Conservation (phyloP, 495 filamentous ascomycete species). For the Neurospora cerealis region DNA sequence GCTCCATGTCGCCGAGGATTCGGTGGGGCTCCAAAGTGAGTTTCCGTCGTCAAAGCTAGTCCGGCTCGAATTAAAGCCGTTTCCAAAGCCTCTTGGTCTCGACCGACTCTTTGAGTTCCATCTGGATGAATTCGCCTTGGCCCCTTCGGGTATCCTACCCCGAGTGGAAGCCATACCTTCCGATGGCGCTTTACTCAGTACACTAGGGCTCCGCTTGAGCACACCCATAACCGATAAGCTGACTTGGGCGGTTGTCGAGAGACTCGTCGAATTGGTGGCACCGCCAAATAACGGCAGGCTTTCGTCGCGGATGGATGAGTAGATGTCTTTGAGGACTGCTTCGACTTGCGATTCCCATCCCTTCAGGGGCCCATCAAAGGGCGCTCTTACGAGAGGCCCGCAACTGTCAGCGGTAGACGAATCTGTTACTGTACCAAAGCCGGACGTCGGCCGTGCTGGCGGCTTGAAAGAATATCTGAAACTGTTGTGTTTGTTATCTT, state of each 20-base stretch:
- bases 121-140: constrained; percentile 48
- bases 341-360: constrained; percentile 90
- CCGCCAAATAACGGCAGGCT: constrained; percentile 70
- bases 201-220: constrained; percentile 79
- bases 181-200: constrained; percentile 76
- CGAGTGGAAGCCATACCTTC: constrained; percentile 63
- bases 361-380: constrained; percentile 65
- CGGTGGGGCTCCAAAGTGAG: constrained; percentile 85
- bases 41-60: constrained; percentile 88
- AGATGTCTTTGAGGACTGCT: constrained; percentile 83
- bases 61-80: constrained; percentile 79
- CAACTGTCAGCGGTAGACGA: constrained; percentile 29
- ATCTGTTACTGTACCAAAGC: constrained; percentile 25
- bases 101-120: constrained; percentile 84
- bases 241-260: constrained; percentile 24
- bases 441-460: constrained; percentile 34
- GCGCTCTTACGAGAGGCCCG: constrained; percentile 65
- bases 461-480: constrained; percentile 39
- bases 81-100: constrained; percentile 69
- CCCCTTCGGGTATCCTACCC: constrained; percentile 57
- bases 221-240: constrained; percentile 50
- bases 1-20: constrained; percentile 75
- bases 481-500: constrained; percentile 31
- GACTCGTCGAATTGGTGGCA: constrained; percentile 36
- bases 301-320: constrained; percentile 76